Evolutionary conservation across 164 flowering plant genomes (phyloP), one percentile per base, ranked within the genome.

Genomic region (Piper longum): DNA sequence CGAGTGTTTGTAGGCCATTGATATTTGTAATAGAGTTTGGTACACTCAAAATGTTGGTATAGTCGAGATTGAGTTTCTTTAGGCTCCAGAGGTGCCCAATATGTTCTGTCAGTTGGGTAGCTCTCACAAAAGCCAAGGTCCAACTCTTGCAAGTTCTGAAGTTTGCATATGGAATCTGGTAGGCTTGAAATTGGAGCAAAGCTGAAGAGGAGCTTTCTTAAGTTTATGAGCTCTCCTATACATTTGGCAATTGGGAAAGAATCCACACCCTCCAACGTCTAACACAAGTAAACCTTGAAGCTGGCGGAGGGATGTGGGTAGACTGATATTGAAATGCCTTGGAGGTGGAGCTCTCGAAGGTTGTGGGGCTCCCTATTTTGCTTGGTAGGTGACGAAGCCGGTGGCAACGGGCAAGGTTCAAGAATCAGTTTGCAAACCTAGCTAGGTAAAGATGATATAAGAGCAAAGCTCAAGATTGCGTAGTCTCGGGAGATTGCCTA

Each of bases 21-120:
- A 14, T 13, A 9, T 48, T 48, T 48, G 14, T 2, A 9, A 48
- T 48, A 14, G 52, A 48, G 14, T 48, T 13, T 48, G 52, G 52
- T 14, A 48, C 7, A 48, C 52, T 48, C 0, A 9, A 48, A 9
- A 48, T 44, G 0, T 11, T 5, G 14, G 9, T 8, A 48, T 9
- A 48, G 0, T 61, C 41, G 26, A 61, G 17, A 41, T 55, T 45
- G 36, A 67, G 64, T 42, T 67, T 59, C 41, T 56, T 43, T 12
- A 67, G 40, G 42, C 44, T 56, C 2, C 7, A 40, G 8, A 67
- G n/a, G 45, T 57, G 43, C 43, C 62, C 43, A n/a, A 66, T 66
- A 11, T 41, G 19, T 36, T 13, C 54, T 51, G 65, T 52, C 18
- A 64, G 18, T 9, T 55, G 16, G 18, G 1, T 0, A 16, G 60